Evolutionary conservation across 148 eudicot genomes (phyloP).

Genomic region (Chenopodium suecicum): DNA sequence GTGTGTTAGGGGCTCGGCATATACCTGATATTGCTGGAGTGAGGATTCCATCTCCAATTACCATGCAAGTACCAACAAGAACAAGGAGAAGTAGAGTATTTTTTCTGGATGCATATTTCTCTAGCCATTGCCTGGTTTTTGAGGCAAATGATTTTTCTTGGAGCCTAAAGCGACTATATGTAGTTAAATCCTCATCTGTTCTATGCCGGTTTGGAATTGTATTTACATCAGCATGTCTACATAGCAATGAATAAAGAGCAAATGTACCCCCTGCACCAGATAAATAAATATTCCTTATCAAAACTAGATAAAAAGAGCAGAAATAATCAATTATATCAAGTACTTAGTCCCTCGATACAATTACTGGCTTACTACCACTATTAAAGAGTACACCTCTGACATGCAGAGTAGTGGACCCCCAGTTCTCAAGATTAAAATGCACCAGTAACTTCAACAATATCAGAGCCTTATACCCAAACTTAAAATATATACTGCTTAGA

Average conservation of each 20-base stretch:
- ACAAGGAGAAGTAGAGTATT: slow-evolving; percentile 80
- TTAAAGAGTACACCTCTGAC: background rate
- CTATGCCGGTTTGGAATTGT: slow-evolving; percentile 93
- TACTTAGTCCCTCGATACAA: background rate
- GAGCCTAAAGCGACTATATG: slow-evolving; percentile 74
- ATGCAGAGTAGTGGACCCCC: background rate
- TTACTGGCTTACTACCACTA: background rate
- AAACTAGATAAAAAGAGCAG: background rate
- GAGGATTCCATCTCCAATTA: slow-evolving; percentile 94
- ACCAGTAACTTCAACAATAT: no score
- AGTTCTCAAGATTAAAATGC: no score
- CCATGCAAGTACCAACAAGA: slow-evolving; percentile 90
- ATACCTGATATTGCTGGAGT: slow-evolving; percentile 98
- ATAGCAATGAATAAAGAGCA: slow-evolving; percentile 92
- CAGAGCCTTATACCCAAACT: no score
- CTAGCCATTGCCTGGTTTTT: slow-evolving; percentile 88
- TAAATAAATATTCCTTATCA: slow-evolving; percentile 2
- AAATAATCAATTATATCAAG: background rate
- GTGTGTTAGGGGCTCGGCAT: background rate
- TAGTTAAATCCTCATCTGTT: slow-evolving; percentile 95
- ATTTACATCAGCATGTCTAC: slow-evolving; percentile 85
- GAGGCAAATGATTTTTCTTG: slow-evolving; percentile 79
- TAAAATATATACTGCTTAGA: background rate
- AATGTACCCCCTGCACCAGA: slow-evolving; percentile 77
- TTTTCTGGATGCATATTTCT: slow-evolving; percentile 60